Evolutionary conservation across 1,284 basidiomycete species (phyloP).

Genomic region (Naganishia sp.): DNA sequence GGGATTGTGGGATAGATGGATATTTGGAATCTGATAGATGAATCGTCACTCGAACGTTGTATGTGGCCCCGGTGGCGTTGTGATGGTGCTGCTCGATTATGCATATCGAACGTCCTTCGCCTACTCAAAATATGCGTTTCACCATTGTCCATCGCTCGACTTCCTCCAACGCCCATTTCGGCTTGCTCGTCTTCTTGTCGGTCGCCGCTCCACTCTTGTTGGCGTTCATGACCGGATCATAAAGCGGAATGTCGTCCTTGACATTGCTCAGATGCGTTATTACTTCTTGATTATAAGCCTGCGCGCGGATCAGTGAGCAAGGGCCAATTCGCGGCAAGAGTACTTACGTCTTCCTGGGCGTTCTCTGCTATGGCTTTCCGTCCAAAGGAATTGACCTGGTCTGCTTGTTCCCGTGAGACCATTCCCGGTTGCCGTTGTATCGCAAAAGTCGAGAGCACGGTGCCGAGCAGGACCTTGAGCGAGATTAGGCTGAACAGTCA

Average conservation of each 20-base stretch:
- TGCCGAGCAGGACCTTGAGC: slow-evolving; percentile 83
- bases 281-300: slow-evolving; percentile 78
- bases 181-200: slow-evolving; percentile 21
- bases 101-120: too few species aligned
- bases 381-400: slow-evolving; percentile 81
- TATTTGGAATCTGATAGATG: too few species aligned
- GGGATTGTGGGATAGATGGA: too few species aligned
- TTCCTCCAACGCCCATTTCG: slow-evolving; percentile 71
- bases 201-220: neutral
- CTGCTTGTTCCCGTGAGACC: slow-evolving; percentile 67
- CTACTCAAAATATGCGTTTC: slow-evolving; percentile 64
- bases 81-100: too few species aligned
- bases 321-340: neutral
- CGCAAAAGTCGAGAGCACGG: slow-evolving; percentile 81
- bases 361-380: slow-evolving; percentile 84
- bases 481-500: slow-evolving; percentile 65
- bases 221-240: slow-evolving; percentile 39
- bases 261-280: slow-evolving; percentile 68
- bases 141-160: slow-evolving; percentile 91
- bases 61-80: too few species aligned
- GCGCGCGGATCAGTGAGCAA: slow-evolving; percentile 1
- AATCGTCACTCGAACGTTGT: too few species aligned
- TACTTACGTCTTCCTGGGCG: slow-evolving; percentile 72
- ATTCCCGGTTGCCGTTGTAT: slow-evolving; percentile 70
- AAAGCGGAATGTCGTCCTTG: slow-evolving; percentile 66